Base-by-base conservation (phyloP, 2,329 filamentous ascomycete species). In the Grosmannia serpens region DNA sequence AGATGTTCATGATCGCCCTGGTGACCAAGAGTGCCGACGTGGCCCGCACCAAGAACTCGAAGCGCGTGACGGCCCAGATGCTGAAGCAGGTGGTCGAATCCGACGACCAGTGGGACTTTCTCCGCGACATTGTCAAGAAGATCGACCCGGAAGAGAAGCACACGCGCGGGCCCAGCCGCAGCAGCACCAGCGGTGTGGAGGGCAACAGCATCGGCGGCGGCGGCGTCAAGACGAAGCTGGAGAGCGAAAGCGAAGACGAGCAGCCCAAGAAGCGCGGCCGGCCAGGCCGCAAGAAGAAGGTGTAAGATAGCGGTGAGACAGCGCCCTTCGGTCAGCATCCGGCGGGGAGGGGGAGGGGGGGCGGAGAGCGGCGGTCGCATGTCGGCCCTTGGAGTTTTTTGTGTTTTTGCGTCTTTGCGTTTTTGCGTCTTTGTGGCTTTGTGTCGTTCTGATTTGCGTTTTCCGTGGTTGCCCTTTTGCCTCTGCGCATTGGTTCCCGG, bases 1-100 rank as follows among this genome's bases (percentile, higher is more conserved):
- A 99, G 74, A 80, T 99, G 10, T 99, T 99, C 70, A 99, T 99
- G 94, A 90, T 97, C 62, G 86, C 89, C 49, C 80, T 99, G 59
- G 92, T 97, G 62, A 86, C 86, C 31, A 92, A 91, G 70, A 91
- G 91, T 59, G 91, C 94, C 53, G 83, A 87, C 56, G 85, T 96
- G 65, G 92, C 94, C 55, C 84, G 83, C 65, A 82, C 87, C 61
- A 89, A 88, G 70, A 88, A 86, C 62, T 91, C 89, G 0, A 96
- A 96, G 74, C 84, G 91, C 63, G 89, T 99, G 64, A 91, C 90
- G 20, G 89, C 91, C 1, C 80, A 86, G 59, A 95, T 97, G 80
- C 80, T 99, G 64, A 97, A 97, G 75, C 84, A 89, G 62, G 92
- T 94, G 13, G 86, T 99, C 47, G 83, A 88, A 70, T 86, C 85